Base-by-base conservation (phyloP, 306 rosid genomes). In the Cucumis cinereus region DNA sequence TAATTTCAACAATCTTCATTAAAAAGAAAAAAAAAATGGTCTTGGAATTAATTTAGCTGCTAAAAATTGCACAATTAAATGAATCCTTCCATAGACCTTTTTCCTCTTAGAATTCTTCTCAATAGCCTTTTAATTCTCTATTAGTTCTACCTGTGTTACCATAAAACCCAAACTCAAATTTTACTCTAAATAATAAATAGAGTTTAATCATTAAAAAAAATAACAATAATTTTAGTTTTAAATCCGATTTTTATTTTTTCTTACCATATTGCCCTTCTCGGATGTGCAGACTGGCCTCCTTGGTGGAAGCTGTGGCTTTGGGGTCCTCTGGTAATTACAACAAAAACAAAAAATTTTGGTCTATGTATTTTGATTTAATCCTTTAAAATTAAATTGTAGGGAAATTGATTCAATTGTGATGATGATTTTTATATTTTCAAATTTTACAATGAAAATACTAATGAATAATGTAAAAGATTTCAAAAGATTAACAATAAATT, bases 291-390 rank as follows among this genome's bases (percentile, higher is more conserved):
- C 88, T 7, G 97, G 98, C 84, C 94, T 83, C 66, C 98, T 91
- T 8, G 96, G 98, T n/a, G 98, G 98, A 35, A 91, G 93, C 57
- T 84, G 93, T 76, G 90, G 97, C 79, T 86, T 95, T 7, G 98
- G 97, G 13, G 98, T 93, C 84, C 87, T 91, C 98, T 93, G 85
- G 53, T n/a, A 22, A 57, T 30, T 30, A 30, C n/a, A 30, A 30
- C 35, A 30, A 30, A 26, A 3, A 30, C 35, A 30, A 30, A n/a
- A n/a, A n/a, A n/a, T n/a, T n/a, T n/a, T n/a, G n/a, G n/a, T n/a
- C n/a, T n/a, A n/a, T n/a, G n/a, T n/a, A n/a, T n/a, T n/a, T n/a
- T n/a, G n/a, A n/a, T n/a, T n/a, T n/a, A n/a, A n/a, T n/a, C n/a
- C n/a, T n/a, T n/a, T n/a, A n/a, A 30, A 30, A 2, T 30, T 30